Percentiles rank a stretch among this genome's conserved stretches.
Conservation (phyloP, 352 stramenopile genomes). For the Globisporangium abappressorium region DNA sequence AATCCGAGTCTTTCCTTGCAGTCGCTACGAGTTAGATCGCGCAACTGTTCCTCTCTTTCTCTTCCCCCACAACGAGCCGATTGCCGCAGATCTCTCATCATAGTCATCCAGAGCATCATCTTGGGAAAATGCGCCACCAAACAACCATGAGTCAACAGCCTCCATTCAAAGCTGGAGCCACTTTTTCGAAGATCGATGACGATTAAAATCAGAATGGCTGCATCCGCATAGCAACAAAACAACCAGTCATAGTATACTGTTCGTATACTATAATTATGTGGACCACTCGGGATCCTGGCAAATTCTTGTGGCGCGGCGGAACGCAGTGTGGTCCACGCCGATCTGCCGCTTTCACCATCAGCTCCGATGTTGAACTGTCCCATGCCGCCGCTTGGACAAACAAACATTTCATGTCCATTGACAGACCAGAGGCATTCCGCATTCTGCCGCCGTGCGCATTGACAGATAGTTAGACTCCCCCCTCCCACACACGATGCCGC, state of each 20-base stretch:
- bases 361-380: constrained; percentile 9
- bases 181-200: neutral
- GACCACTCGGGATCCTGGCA: neutral
- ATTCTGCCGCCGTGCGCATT: neutral
- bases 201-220: constrained; percentile 1
- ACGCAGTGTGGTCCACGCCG: constrained; percentile 3
- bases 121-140: no score
- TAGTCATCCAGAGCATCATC: neutral
- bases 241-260: neutral
- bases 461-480: neutral
- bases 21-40: neutral
- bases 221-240: neutral
- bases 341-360: constrained; percentile 3
- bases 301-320: constrained; percentile 12
- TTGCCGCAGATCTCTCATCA: neutral
- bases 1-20: neutral
- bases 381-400: constrained; percentile 8
- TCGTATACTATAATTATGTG: constrained; percentile 16
- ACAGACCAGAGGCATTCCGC: neutral
- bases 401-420: neutral
- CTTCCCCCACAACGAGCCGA: neutral
- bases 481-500: constrained; percentile 32
- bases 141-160: no score
- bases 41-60: neutral
- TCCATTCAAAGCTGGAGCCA: neutral